phyloP scores from a whole-genome alignment of 768 basidiomycete genomes.

The Psilocybe sp. region DNA sequence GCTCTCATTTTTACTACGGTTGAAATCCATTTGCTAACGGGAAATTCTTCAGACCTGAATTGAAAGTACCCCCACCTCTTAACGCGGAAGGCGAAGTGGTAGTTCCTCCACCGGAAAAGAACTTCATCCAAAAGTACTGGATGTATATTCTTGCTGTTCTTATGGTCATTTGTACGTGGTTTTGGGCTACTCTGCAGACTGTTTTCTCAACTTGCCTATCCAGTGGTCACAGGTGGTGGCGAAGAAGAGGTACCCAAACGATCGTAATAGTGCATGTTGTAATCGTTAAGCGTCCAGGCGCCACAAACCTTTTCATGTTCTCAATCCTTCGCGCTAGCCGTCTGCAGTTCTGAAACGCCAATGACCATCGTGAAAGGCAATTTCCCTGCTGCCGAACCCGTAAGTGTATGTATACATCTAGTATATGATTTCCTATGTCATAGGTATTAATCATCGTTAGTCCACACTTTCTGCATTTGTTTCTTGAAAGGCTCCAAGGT shows the following conservation, averaged over 20 bases:
- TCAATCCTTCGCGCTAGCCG: too few species aligned
- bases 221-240: conserved; percentile 33
- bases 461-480: conserved; percentile 56
- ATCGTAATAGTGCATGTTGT: conserved; percentile 8
- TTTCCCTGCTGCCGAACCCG: not conserved
- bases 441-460: conserved; percentile 41
- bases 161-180: conserved; percentile 54
- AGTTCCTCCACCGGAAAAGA: conserved; percentile 61
- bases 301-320: too few species aligned
- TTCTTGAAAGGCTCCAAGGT: conserved; percentile 93
- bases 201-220: not conserved
- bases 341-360: too few species aligned
- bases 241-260: conserved; percentile 36
- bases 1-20: conserved; percentile 17
- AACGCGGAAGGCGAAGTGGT: conserved; percentile 65
- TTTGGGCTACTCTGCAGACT: not conserved
- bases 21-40: conserved; percentile 3
- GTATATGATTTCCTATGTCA: conserved; percentile 16
- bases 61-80: conserved; percentile 65
- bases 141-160: conserved; percentile 67
- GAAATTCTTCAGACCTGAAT: conserved; percentile 49
- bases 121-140: conserved; percentile 90
- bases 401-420: conserved; percentile 13
- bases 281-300: not conserved
- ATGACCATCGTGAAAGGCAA: too few species aligned